Evolutionary conservation across 2,329 filamentous ascomycete species (phyloP).

Genomic region (Fusarium staphyleae): DNA sequence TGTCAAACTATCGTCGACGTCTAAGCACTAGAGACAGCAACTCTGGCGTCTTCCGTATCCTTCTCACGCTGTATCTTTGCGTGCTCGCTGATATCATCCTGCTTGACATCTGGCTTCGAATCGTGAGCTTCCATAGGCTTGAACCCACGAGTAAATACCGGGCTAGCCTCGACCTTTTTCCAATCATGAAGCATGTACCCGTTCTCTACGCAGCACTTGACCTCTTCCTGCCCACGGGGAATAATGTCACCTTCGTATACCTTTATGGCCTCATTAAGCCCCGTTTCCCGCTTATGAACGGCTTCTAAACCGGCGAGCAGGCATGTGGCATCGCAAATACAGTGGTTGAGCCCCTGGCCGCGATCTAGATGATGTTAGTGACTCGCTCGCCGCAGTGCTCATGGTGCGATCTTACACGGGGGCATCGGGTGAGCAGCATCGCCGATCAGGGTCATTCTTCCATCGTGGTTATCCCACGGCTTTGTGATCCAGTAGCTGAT

Average conservation of each 20-base stretch:
- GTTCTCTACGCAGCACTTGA: conserved; percentile 36
- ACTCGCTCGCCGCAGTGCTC: neutral
- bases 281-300: neutral
- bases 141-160: conserved; percentile 34
- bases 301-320: conserved; percentile 16
- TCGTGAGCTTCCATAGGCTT: conserved; percentile 37
- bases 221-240: conserved; percentile 33
- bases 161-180: conserved; percentile 31
- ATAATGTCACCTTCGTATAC: conserved; percentile 32
- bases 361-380: conserved; percentile 17
- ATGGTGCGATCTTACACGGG: conserved; percentile 20
- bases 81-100: conserved; percentile 1
- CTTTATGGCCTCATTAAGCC: conserved; percentile 9
- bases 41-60: neutral
- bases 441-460: conserved; percentile 31
- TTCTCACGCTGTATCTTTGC: neutral
- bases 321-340: conserved; percentile 30
- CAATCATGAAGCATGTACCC: conserved; percentile 36
- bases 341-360: conserved; percentile 36
- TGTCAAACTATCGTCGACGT: neutral
- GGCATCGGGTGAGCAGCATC: conserved; percentile 38
- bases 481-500: conserved; percentile 37
- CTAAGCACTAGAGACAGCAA: neutral
- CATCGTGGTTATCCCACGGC: conserved; percentile 28
- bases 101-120: neutral